Evolutionary conservation across 345 rosid genomes (phyloP).

Genomic region (Brassica nigra): DNA sequence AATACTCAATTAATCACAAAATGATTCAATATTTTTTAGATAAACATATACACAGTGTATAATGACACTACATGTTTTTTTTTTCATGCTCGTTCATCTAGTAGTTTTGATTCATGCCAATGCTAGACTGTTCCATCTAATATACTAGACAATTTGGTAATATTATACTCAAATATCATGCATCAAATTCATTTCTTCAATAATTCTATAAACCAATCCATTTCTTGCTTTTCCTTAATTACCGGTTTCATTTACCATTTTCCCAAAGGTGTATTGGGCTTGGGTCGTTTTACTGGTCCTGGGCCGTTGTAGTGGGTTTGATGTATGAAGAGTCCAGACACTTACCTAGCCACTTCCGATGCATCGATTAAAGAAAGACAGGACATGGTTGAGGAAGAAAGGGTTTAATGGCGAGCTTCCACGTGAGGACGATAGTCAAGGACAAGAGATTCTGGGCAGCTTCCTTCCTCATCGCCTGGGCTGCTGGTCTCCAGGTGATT

Average conservation of each 20-base stretch:
- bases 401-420: slow-evolving; percentile 55
- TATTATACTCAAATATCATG: neutral
- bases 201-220: neutral
- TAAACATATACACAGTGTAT: neutral
- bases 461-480: slow-evolving; percentile 78
- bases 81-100: neutral
- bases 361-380: neutral
- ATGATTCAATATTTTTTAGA: neutral
- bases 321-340: neutral
- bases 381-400: neutral
- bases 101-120: neutral
- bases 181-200: neutral
- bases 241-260: neutral
- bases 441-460: slow-evolving; percentile 90
- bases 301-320: neutral
- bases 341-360: neutral
- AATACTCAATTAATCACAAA: neutral
- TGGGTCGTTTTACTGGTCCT: neutral
- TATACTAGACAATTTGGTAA: neutral
- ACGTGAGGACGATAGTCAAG: slow-evolving; percentile 61
- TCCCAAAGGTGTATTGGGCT: neutral
- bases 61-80: neutral
- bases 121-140: neutral
- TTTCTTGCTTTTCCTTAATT: neutral
- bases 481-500: slow-evolving; percentile 89